phyloP scores from a whole-genome alignment of 2,329 filamentous ascomycete species.

The Fusarium poae region DNA sequence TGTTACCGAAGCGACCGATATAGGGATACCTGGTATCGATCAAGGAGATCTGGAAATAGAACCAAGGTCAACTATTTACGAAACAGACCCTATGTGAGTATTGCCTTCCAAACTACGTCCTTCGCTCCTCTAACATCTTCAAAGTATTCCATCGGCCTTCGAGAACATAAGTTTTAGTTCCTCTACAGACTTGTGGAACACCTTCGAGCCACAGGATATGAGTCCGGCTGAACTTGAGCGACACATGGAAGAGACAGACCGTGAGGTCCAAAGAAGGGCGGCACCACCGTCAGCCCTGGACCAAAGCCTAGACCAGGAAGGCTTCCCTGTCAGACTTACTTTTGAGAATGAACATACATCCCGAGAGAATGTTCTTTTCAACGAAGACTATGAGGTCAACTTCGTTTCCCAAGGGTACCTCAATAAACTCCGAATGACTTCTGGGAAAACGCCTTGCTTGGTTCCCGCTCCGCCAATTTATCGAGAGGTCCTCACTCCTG shows the following conservation, averaged over 20 bases:
- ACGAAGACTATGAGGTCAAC: background rate
- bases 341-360: background rate
- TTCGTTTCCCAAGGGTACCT: constrained; percentile 3
- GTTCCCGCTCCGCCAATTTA: background rate
- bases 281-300: background rate
- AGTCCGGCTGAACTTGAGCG: background rate
- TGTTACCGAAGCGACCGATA: background rate
- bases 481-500: background rate
- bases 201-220: background rate
- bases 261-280: background rate
- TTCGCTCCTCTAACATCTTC: background rate
- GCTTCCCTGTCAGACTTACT: background rate
- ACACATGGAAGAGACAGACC: background rate
- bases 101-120: too few species aligned
- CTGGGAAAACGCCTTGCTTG: background rate
- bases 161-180: background rate
- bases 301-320: background rate
- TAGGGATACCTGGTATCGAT: background rate
- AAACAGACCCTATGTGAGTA: background rate
- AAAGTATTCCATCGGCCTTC: background rate
- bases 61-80: background rate
- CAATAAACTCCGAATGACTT: background rate
- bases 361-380: background rate
- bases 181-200: background rate
- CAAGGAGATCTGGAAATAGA: too few species aligned